phyloP scores from a whole-genome alignment of 116 monocot genomes.

The Zostera marina region DNA sequence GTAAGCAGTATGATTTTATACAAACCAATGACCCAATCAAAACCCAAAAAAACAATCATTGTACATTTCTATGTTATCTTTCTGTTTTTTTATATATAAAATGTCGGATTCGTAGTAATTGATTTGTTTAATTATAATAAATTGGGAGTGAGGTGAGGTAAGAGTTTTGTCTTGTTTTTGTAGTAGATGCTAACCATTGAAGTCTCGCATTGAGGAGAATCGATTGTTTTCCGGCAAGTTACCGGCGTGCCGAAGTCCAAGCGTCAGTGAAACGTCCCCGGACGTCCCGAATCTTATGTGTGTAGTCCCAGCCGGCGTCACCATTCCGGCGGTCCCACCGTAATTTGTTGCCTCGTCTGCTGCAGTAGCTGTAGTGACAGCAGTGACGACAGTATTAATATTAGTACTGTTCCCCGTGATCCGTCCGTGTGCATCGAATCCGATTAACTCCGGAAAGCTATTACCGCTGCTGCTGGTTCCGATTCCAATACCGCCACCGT shows the following conservation, averaged over 20 bases:
- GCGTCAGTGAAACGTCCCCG: constrained; percentile 19
- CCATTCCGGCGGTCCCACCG: background rate
- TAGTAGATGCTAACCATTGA: constrained; percentile 7
- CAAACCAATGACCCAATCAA: background rate
- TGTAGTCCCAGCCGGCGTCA: background rate
- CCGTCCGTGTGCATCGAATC: background rate
- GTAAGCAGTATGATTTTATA: background rate
- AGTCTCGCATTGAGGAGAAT: constrained; percentile 8
- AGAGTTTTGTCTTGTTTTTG: background rate
- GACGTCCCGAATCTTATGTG: constrained; percentile 2
- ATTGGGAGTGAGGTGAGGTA: no score
- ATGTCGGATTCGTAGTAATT: background rate
- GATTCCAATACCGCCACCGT: background rate
- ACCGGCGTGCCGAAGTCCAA: constrained; percentile 13
- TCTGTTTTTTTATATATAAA: background rate
- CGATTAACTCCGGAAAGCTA: background rate
- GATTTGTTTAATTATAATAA: background rate
- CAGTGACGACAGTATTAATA: no score
- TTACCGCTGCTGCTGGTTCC: background rate
- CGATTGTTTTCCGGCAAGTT: constrained; percentile 2
- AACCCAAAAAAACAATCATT: background rate
- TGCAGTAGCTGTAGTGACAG: no score
- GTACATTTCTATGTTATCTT: constrained; percentile 3
- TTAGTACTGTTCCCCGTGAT: no score
- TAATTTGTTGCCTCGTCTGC: background rate